These are phyloP conservation scores for Pholiota adiposa DNA, from an alignment of 1,284 basidiomycete genomes.

Conservation along the genomic window DNA sequence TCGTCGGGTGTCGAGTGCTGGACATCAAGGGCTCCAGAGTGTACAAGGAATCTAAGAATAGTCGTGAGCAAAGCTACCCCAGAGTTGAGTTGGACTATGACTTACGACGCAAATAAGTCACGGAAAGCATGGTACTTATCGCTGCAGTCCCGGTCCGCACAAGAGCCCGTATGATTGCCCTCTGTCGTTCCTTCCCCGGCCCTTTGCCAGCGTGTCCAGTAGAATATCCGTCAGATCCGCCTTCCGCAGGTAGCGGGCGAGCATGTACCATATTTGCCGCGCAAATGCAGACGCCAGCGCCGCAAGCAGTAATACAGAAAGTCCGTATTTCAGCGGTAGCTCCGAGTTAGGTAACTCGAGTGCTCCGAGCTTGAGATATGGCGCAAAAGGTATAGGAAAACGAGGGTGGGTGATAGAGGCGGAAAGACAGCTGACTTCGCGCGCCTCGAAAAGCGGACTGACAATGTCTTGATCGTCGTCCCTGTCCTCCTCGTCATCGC, in stretches of 20 bases:
- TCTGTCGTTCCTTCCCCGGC: conserved; percentile 49
- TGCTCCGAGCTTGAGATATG: conserved; percentile 72
- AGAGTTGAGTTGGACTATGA: conserved; percentile 15
- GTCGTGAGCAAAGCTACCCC: not conserved
- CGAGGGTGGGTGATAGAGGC: conserved; percentile 56
- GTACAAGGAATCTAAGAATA: conserved; percentile 52
- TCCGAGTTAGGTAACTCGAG: conserved; percentile 54
- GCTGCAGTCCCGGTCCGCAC: conserved; percentile 47
- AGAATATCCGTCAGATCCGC: conserved; percentile 67
- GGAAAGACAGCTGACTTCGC: conserved; percentile 46
- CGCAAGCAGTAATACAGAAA: conserved; percentile 57
- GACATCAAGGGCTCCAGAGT: conserved; percentile 48
- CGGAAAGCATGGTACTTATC: conserved; percentile 54
- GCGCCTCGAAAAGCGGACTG: conserved; percentile 45
- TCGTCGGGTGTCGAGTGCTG: conserved; percentile 33
- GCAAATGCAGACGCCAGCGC: conserved; percentile 62
- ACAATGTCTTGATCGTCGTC: conserved; percentile 46
- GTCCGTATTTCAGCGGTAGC: conserved; percentile 50
- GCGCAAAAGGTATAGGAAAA: conserved; percentile 73
- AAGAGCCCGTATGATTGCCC: conserved; percentile 43
- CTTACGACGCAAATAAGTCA: conserved; percentile 69
- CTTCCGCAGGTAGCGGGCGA: conserved; percentile 67
- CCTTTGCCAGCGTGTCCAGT: conserved; percentile 61
- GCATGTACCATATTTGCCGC: conserved; percentile 74
- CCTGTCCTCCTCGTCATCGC: conserved; percentile 45